These are phyloP conservation scores for Ehretia macrophylla DNA, from an alignment of 257 asterid genomes.

Conservation along the genomic window DNA sequence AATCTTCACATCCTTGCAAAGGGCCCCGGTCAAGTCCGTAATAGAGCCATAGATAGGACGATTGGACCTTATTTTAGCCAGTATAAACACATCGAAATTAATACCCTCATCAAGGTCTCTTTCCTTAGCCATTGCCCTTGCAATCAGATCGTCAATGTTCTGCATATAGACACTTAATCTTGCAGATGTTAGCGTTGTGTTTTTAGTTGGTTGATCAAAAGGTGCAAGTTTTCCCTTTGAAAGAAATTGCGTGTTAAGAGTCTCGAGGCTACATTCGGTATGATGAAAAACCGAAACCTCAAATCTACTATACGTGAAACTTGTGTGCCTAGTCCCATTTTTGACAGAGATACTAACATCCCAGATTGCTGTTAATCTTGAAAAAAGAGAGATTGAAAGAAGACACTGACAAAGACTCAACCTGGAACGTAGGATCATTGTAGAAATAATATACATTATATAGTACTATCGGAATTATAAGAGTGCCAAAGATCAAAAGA, in stretches of 20 bases:
- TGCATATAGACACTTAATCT: background rate
- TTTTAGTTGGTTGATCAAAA: background rate
- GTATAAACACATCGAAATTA: background rate
- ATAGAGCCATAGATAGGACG: too few relatives aligned
- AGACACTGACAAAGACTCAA: background rate
- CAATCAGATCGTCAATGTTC: background rate
- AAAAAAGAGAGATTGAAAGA: background rate
- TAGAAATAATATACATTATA: too few relatives aligned
- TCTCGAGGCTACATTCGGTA: too few relatives aligned
- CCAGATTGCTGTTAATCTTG: background rate
- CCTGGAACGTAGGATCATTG: background rate
- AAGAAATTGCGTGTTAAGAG: too few relatives aligned
- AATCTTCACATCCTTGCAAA: background rate
- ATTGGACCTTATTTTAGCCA: too few relatives aligned
- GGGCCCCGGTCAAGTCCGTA: background rate
- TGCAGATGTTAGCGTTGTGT: background rate
- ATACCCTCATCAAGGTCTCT: background rate
- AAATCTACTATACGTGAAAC: background rate
- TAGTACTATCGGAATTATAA: too few relatives aligned
- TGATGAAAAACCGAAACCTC: background rate
- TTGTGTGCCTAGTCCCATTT: too few relatives aligned
- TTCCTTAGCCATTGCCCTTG: too few relatives aligned
- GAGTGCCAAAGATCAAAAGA: too few relatives aligned
- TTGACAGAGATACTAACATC: background rate
- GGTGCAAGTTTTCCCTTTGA: background rate